These are phyloP conservation scores for Boletus pseudopeckii DNA, from an alignment of 768 basidiomycete genomes.

Conservation along the genomic window DNA sequence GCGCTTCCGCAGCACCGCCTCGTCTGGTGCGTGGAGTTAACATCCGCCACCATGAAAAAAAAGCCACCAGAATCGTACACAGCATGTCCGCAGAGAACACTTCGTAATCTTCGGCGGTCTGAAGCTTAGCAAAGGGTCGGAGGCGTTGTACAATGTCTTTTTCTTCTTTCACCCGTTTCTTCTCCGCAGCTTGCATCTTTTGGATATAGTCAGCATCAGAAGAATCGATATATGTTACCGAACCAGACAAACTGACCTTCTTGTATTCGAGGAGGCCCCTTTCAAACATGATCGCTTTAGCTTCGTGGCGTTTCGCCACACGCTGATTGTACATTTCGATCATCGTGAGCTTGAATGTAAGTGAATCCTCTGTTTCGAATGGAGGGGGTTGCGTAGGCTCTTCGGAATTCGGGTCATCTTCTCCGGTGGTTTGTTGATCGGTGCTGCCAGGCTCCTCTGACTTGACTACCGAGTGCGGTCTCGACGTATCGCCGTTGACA, in stretches of 20 bases:
- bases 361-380: constrained; percentile 78
- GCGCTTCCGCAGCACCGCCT: constrained; percentile 79
- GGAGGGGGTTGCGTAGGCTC: constrained; percentile 71
- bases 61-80: constrained; percentile 50
- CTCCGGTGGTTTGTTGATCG: constrained; percentile 37
- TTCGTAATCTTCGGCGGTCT: constrained; percentile 91
- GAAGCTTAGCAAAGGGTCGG: constrained; percentile 86
- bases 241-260: constrained; percentile 54
- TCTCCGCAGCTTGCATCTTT: constrained; percentile 87
- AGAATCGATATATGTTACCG: not conserved
- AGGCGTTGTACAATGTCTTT: constrained; percentile 85
- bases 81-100: constrained; percentile 82
- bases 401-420: constrained; percentile 58
- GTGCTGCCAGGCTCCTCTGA: constrained; percentile 44
- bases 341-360: constrained; percentile 83
- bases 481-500: constrained; percentile 36
- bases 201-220: constrained; percentile 6
- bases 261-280: constrained; percentile 90
- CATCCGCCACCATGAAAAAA: not conserved
- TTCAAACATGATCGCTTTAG: constrained; percentile 88
- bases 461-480: constrained; percentile 30
- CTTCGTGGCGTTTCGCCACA: constrained; percentile 78
- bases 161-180: constrained; percentile 88
- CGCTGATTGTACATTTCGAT: constrained; percentile 90
- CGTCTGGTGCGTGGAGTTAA: constrained; percentile 51